Evolutionary conservation across 129 eudicot species (phyloP), one percentile per base, ranked within the genome.

Genomic region (Artemisia argyi): DNA sequence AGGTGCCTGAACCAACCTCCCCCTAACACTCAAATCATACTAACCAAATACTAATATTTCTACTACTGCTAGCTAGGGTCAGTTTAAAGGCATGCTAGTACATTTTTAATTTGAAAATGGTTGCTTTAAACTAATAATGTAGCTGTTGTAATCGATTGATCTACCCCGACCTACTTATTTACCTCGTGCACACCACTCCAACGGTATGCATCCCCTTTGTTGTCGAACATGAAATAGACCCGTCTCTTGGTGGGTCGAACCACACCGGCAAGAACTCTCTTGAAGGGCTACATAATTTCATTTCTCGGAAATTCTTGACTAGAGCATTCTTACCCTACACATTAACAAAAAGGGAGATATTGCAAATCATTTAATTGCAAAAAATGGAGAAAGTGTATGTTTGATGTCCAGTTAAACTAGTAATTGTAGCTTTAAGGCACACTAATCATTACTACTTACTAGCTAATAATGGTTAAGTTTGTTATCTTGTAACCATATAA

Each of bases 171-270:
- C 8, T 73, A 50, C 0, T 3, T 73, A 50, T 18, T 20, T 32
- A 20, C 13, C 48, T 10, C n/a, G 2, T n/a, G 3, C 0, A 0
- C 30, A 66, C 68, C 4, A 0, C 12, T 14, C 82, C 82, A 47
- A 71, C 65, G 11, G 60, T 56, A 55, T 52, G 72, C 82, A 78
- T 78, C 61, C 46, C 65, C 57, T 14, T 18, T 4, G 35, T 12
- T 2, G 61, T 22, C 4, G 74, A 26, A 1, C 64, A 42, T 17
- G 19, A 22, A 3, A 5, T 0, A 5, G 30, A 16, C 7, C 82
- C 82, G 20, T 71, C 82, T 44, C 77, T 58, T 6, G 82, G 47
- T 0, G 82, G 82, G 9, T 78, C 68, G 11, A 78, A 78, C 73
- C 77, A 71, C 65, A 78, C 82, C 4, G 77, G 82, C 68, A 78